phyloP scores from a whole-genome alignment of 202 grass and related monocot species.

The Setaria viridis region DNA sequence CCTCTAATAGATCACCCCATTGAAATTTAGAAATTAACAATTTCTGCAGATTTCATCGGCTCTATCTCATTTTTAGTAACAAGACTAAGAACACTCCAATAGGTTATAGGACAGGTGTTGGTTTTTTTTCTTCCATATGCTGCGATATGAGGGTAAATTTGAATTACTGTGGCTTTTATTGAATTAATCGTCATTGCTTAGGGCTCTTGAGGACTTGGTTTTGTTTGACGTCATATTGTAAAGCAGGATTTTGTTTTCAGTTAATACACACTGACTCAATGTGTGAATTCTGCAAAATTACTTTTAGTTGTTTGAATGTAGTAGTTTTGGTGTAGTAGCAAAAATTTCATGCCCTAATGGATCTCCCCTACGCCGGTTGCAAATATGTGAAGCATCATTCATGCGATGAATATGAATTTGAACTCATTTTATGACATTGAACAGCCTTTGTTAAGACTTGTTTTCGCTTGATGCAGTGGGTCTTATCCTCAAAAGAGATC shows the following conservation, averaged over 20 bases:
- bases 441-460: constrained; percentile 12
- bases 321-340: neutral
- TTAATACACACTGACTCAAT: neutral
- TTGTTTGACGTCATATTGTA: neutral
- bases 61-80: neutral
- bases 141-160: constrained; percentile 12
- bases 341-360: neutral
- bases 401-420: neutral
- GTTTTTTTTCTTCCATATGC: constrained; percentile 30
- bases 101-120: neutral
- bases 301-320: neutral
- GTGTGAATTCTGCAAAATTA: neutral
- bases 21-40: neutral
- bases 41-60: neutral
- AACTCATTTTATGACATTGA: constrained; percentile 4
- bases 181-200: neutral
- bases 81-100: constrained; percentile 3
- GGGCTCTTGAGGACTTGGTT: neutral
- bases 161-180: neutral
- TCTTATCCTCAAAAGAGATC: constrained; percentile 93
- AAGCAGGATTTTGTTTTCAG: neutral
- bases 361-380: neutral
- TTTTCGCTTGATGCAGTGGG: constrained; percentile 68
- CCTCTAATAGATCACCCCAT: neutral
- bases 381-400: neutral